Conservation (phyloP, 2,329 filamentous ascomycete species). For the Fusarium domesticum region DNA sequence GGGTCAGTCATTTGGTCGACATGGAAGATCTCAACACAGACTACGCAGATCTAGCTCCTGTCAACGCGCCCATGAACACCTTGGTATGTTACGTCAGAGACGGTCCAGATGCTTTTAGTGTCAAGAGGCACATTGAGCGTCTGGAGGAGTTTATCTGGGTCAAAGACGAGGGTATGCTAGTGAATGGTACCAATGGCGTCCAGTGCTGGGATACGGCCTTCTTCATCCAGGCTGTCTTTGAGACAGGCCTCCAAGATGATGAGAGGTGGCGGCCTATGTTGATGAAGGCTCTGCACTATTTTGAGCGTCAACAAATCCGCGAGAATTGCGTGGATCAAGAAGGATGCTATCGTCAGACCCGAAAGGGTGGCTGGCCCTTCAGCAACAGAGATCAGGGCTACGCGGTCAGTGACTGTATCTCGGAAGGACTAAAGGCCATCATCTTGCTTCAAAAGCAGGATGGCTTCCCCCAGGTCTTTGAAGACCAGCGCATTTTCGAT, state of each 20-base stretch:
- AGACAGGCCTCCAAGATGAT: constrained; percentile 74
- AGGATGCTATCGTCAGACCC: constrained; percentile 80
- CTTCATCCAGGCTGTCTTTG: constrained; percentile 75
- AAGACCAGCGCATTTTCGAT: constrained; percentile 76
- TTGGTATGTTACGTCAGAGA: constrained; percentile 81
- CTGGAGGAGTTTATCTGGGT: constrained; percentile 88
- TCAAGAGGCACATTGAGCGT: constrained; percentile 75
- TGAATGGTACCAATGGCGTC: constrained; percentile 96
- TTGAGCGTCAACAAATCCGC: constrained; percentile 87
- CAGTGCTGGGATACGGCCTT: constrained; percentile 97
- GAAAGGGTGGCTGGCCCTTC: constrained; percentile 95
- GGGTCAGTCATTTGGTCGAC: constrained; percentile 77
- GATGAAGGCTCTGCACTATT: constrained; percentile 73
- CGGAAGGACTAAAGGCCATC: constrained; percentile 83
- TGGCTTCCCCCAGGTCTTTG: constrained; percentile 70
- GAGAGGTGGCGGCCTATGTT: constrained; percentile 81
- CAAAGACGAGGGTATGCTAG: constrained; percentile 86
- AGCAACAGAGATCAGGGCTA: constrained; percentile 92
- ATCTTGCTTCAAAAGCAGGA: constrained; percentile 78
- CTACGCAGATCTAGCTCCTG: constrained; percentile 80
- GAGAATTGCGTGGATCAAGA: constrained; percentile 77
- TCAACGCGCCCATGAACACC: constrained; percentile 89
- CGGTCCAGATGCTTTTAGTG: constrained; percentile 68
- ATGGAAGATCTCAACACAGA: constrained; percentile 94
- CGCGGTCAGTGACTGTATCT: constrained; percentile 90